Conservation (phyloP, 2,329 filamentous ascomycete genomes). For the Nothophoma quercina region DNA sequence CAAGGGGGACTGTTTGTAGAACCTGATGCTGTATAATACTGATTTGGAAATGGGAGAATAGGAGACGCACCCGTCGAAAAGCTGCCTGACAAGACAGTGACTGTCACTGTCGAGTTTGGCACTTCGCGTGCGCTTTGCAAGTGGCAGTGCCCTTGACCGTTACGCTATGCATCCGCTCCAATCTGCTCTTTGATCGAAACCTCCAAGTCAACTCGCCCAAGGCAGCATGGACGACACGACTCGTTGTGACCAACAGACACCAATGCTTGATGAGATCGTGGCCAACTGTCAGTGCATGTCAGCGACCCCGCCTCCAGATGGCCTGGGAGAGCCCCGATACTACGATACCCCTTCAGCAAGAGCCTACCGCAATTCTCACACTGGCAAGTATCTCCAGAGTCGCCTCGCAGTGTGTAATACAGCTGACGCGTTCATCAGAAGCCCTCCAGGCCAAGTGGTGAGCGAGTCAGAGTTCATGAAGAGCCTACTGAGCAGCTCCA, state of each 20-base stretch:
- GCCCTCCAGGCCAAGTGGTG: background rate
- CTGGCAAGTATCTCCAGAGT: background rate
- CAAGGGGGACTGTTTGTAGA: background rate
- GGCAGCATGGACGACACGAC: background rate
- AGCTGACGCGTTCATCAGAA: background rate
- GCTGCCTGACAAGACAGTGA: no score
- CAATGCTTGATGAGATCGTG: background rate
- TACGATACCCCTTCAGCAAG: background rate
- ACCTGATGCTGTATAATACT: no score
- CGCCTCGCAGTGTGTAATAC: no score
- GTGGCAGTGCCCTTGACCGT: no score
- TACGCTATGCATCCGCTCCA: no score
- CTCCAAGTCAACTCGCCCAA: no score
- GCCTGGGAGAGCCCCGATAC: conserved; percentile 13
- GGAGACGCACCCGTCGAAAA: no score
- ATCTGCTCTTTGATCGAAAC: no score
- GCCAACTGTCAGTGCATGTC: conserved; percentile 21
- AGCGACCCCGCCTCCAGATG: conserved; percentile 25
- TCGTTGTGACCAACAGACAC: background rate
- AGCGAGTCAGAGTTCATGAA: background rate
- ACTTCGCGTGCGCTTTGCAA: no score
- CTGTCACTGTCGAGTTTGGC: no score
- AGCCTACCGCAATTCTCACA: background rate
- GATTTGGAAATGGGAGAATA: no score
- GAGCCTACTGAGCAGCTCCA: background rate